phyloP scores from a whole-genome alignment of 371 early-diverging fungal species.

The Mucor plumbeus region DNA sequence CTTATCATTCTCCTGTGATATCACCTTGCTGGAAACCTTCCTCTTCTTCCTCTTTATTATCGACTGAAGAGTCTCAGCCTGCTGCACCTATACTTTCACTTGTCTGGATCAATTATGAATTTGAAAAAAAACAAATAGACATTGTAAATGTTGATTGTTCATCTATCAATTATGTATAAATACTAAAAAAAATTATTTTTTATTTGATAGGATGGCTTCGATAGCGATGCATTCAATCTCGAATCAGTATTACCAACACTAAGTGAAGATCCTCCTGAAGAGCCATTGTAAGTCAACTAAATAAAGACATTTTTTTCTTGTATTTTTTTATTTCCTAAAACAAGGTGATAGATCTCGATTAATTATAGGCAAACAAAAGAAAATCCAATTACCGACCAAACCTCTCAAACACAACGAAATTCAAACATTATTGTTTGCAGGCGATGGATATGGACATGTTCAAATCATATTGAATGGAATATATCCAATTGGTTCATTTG shows the following conservation, averaged over 20 bases:
- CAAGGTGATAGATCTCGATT: slow-evolving; percentile 4
- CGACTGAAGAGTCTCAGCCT: background rate
- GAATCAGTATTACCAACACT: slow-evolving; percentile 18
- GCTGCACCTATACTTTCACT: slow-evolving; percentile 3
- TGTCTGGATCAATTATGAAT: slow-evolving; percentile 24
- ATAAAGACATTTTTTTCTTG: background rate
- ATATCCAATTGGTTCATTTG: slow-evolving; percentile 22
- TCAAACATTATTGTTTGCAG: slow-evolving; percentile 25
- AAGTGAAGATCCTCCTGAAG: slow-evolving; percentile 19
- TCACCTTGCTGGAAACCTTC: slow-evolving; percentile 15
- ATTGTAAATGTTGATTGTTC: slow-evolving; percentile 16
- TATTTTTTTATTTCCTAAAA: background rate
- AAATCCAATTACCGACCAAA: slow-evolving; percentile 11
- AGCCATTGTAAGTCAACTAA: slow-evolving; percentile 19
- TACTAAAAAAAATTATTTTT: background rate
- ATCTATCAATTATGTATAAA: background rate
- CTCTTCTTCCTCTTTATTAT: background rate
- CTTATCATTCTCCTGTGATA: slow-evolving; percentile 10
- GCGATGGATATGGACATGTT: slow-evolving; percentile 20
- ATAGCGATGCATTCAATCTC: slow-evolving; percentile 22
- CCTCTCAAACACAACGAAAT: slow-evolving; percentile 13
- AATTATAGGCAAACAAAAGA: background rate
- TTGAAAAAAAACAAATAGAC: slow-evolving; percentile 14
- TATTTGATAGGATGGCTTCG: slow-evolving; percentile 28
- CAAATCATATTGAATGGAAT: slow-evolving; percentile 28